Evolutionary conservation across 1,284 basidiomycete species (phyloP).

Genomic region (Puccinia hordei): DNA sequence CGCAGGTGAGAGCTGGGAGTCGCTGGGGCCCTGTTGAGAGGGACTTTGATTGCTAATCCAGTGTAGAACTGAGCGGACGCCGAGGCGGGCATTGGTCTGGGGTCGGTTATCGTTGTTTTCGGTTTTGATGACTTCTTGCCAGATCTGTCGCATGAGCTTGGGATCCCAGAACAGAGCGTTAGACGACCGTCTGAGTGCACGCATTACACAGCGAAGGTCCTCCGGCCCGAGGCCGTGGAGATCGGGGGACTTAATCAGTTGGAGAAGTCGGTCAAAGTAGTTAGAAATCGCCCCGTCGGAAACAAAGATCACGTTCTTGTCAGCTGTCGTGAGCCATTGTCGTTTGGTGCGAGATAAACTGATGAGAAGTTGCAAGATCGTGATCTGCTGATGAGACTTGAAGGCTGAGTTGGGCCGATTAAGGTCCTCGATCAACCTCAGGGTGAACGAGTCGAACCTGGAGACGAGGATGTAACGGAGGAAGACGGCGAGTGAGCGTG

Average conservation of each 20-base stretch:
- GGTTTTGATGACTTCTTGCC: slow-evolving; percentile 37
- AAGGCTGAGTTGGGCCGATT: background rate
- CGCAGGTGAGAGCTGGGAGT: background rate
- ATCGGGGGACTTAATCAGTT: background rate
- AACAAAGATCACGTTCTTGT: slow-evolving; percentile 18
- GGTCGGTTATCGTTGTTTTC: slow-evolving; percentile 33
- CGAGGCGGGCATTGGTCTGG: slow-evolving; percentile 15
- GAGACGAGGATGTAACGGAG: slow-evolving; percentile 36
- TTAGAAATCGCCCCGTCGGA: slow-evolving; percentile 30
- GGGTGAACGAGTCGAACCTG: slow-evolving; percentile 31
- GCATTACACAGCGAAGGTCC: slow-evolving; percentile 35
- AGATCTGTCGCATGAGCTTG: slow-evolving; percentile 1
- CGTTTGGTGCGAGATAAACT: slow-evolving; percentile 24
- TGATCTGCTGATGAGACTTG: slow-evolving; percentile 1
- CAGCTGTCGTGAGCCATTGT: slow-evolving; percentile 24
- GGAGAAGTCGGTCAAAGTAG: slow-evolving; percentile 29
- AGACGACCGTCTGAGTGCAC: slow-evolving; percentile 4
- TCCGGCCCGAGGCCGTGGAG: slow-evolving; percentile 10
- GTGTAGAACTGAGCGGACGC: slow-evolving; percentile 24
- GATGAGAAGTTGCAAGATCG: slow-evolving; percentile 21
- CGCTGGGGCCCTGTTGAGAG: background rate
- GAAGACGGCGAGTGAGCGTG: background rate
- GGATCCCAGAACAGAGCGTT: slow-evolving; percentile 26
- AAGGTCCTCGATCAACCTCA: slow-evolving; percentile 12
- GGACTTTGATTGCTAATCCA: slow-evolving; percentile 16